phyloP scores from a whole-genome alignment of 1,139 yeast genomes.

The Saccharomyces hybrid region DNA sequence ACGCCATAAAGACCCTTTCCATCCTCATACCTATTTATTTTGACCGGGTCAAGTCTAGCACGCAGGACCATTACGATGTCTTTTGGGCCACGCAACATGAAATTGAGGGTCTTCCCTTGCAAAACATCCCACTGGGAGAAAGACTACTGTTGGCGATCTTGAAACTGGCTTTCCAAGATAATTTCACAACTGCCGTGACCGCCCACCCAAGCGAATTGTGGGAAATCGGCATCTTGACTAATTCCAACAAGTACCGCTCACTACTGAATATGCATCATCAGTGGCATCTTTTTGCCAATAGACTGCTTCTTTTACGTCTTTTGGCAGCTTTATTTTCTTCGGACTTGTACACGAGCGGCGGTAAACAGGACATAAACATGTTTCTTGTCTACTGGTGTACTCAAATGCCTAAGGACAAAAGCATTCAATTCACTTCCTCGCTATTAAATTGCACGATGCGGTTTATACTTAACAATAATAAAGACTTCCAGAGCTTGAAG shows the following conservation, averaged over 20 bases:
- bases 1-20: background rate
- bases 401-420: conserved; percentile 16
- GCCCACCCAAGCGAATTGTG: background rate
- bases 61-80: background rate
- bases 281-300: background rate
- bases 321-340: background rate
- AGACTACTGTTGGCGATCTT: background rate
- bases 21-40: background rate
- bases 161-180: background rate
- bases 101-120: background rate
- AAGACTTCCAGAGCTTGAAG: background rate
- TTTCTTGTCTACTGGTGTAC: background rate
- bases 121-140: background rate
- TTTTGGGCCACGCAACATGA: background rate
- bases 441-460: background rate
- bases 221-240: background rate
- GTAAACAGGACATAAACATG: background rate
- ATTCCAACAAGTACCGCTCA: background rate
- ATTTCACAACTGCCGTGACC: background rate
- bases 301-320: background rate
- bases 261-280: background rate
- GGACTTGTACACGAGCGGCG: background rate
- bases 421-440: conserved; percentile 9
- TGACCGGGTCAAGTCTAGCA: background rate
- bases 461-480: background rate